Conservation (phyloP, 2,329 filamentous ascomycete genomes). For the Phoma sp. region DNA sequence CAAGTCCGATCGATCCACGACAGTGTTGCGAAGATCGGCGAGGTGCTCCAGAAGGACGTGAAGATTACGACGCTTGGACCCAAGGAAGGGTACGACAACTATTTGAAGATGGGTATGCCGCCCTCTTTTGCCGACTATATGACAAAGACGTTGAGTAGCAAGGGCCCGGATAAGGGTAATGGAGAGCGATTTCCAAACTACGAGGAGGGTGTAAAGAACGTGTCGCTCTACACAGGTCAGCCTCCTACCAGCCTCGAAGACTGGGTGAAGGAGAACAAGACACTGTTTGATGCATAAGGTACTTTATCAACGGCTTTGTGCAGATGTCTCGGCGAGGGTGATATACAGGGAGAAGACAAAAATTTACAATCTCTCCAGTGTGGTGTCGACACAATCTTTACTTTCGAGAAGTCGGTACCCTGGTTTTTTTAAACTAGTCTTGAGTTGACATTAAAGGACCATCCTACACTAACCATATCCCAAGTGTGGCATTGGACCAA, state of each 20-base stretch:
- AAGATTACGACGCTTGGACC: slow-evolving; percentile 25
- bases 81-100: slow-evolving; percentile 28
- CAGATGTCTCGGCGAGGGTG: too few relatives aligned
- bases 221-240: slow-evolving; percentile 10
- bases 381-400: too few relatives aligned
- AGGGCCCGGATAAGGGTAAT: slow-evolving; percentile 12
- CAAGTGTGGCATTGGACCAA: too few relatives aligned
- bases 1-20: slow-evolving; percentile 42
- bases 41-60: slow-evolving; percentile 42
- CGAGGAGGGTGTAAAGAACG: slow-evolving; percentile 8
- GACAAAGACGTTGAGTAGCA: not conserved
- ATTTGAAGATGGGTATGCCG: slow-evolving; percentile 8
- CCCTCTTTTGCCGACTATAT: not conserved
- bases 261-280: slow-evolving; percentile 11
- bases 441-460: too few relatives aligned
- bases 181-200: slow-evolving; percentile 10
- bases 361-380: too few relatives aligned
- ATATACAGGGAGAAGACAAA: too few relatives aligned
- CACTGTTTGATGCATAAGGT: slow-evolving; percentile 6
- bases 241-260: slow-evolving; percentile 2
- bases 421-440: too few relatives aligned
- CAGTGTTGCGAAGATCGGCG: slow-evolving; percentile 34
- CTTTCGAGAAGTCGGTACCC: too few relatives aligned
- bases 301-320: too few relatives aligned
- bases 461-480: too few relatives aligned